A percentile compares a stretch with the other conserved stretches of the same genome.
These are phyloP conservation scores for Acer campestre DNA, from an alignment of 345 rosid species.

Conservation along the genomic window DNA sequence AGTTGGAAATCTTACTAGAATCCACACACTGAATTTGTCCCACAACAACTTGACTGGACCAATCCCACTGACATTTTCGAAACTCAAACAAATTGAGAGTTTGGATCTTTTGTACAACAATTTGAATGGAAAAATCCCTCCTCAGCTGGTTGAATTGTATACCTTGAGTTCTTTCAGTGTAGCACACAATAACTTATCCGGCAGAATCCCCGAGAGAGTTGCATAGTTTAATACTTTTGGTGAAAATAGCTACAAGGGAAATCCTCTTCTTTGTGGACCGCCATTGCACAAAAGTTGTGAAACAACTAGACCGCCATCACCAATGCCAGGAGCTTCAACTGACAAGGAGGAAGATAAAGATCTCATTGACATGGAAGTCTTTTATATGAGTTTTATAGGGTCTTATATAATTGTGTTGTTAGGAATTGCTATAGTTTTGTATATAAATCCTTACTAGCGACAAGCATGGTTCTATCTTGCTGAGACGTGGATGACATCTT, in stretches of 20 bases:
- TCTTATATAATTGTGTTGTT: neutral
- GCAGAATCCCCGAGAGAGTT: no score
- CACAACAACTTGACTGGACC: constrained; percentile 27
- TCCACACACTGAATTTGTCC: constrained; percentile 30
- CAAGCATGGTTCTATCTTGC: no score
- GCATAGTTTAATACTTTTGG: neutral
- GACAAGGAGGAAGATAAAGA: neutral
- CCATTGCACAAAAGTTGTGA: neutral
- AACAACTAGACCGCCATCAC: neutral
- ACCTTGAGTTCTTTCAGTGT: constrained; percentile 8
- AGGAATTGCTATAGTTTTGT: neutral
- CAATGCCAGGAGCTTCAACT: neutral
- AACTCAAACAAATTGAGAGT: neutral
- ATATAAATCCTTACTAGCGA: neutral
- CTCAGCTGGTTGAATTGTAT: no score
- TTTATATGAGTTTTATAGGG: neutral
- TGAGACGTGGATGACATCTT: neutral
- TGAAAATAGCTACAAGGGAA: neutral
- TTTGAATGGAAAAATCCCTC: no score
- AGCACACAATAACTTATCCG: neutral
- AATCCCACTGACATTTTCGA: constrained; percentile 33
- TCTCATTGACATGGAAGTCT: no score
- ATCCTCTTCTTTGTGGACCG: neutral
- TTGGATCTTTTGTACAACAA: no score
- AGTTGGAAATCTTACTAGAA: constrained; percentile 23